Evolutionary conservation across 768 basidiomycete genomes (phyloP), one percentile per base, ranked within the genome.

Genomic region (Leccinum uliginosum): DNA sequence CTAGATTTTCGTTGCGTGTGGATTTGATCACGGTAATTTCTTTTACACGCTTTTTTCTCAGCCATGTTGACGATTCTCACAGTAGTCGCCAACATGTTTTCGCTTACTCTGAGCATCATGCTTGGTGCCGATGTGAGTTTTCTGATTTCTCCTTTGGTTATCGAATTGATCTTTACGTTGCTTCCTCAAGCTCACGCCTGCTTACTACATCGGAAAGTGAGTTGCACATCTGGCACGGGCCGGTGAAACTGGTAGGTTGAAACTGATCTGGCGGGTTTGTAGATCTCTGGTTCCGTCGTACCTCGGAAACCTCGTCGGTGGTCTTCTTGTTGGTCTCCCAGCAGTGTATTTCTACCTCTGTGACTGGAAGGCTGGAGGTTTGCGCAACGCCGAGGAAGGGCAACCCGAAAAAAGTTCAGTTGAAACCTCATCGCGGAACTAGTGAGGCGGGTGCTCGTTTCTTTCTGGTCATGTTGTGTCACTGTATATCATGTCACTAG

Each of bases 11-110:
- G 87, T 89, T 6, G 78, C 88, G 0, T 85, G 84, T 59, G 80
- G 80, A 12, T 87, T 78, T 60, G 87, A 89, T 62, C 87, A 89
- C 74, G 84, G 87, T 82, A 66, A 55, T 76, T 54, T 21, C 2
- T 3, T 30, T 50, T 40, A 9, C n/a, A 27, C 19, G 23, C 8
- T 46, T 46, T 14, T 26, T 45, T 45, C 34, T 7, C 12, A 23
- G 7, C 5, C 8, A n/a, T 9, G 50, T 32, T 58, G 45, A 53
- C 50, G 17, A 30, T 51, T 29, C 30, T 34, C 46, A 15, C 47
- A 86, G 85, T 87, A 10, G 73, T 87, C 26, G 87, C 87, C 19
- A 89, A 89, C 66, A 89, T 89, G 87, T 89, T 84, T 67, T 87
- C 82, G 4, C 71, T 89, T 8, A 85, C 86, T 0, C 67, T 89